phyloP scores from a whole-genome alignment of 495 filamentous ascomycete species.

The Neurospora sp. region DNA sequence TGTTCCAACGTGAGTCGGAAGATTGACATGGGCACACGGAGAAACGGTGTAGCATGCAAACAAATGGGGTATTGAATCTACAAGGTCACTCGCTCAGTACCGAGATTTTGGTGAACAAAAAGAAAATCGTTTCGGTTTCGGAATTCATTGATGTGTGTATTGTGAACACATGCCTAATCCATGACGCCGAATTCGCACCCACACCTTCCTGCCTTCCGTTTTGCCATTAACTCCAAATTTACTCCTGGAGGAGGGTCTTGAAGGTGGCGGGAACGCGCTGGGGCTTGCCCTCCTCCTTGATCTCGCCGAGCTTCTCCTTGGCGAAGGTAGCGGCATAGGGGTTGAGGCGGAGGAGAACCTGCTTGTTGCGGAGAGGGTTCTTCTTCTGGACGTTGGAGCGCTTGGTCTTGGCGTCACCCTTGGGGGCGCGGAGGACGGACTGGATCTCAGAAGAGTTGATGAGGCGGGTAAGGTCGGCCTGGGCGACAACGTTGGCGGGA shows the following conservation, averaged over 20 bases:
- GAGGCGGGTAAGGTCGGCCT: conserved; percentile 87
- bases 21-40: background rate
- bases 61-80: conserved; percentile 1
- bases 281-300: conserved; percentile 32
- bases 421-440: conserved; percentile 78
- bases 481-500: conserved; percentile 74
- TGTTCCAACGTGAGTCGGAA: too few relatives aligned
- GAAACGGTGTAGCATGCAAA: background rate
- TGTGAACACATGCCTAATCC: conserved; percentile 25
- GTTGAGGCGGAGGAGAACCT: conserved; percentile 93
- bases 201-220: conserved; percentile 8
- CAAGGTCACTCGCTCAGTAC: background rate
- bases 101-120: background rate
- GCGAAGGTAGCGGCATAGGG: conserved; percentile 84
- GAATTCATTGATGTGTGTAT: conserved; percentile 25
- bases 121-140: conserved; percentile 19
- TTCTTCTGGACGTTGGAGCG: conserved; percentile 91
- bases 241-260: conserved; percentile 30
- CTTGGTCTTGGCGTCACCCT: conserved; percentile 86
- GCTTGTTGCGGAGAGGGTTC: conserved; percentile 98
- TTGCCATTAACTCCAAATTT: background rate
- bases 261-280: conserved; percentile 24
- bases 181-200: conserved; percentile 29
- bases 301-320: conserved; percentile 49
- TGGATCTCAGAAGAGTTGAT: conserved; percentile 99